Evolutionary conservation across 1,139 yeast genomes (phyloP), one percentile per base, ranked within the genome.

Genomic region (Diutina pseudorugosa): DNA sequence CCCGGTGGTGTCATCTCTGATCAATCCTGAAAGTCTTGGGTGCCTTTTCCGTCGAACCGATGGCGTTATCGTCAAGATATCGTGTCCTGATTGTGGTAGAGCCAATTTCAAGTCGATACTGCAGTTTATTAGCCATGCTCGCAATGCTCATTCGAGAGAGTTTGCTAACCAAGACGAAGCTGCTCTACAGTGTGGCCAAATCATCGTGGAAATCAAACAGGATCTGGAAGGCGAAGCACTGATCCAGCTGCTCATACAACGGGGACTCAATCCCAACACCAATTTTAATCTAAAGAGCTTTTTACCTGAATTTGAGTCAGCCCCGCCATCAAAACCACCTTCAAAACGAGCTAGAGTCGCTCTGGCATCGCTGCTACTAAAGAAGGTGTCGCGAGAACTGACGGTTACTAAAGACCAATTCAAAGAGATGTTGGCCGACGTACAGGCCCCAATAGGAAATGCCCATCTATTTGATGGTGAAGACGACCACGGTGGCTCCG

Each of bases 41-140:
- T 85, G 94, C 59, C 72, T 85, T 6, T 83, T 83, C 61, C 73
- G 85, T 54, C 69, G 94, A 55, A 77, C 85, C 4, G 94, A 86
- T 63, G 91, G 93, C 1, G 73, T 84, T 0, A 68, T 84, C 27
- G 90, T 85, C 7, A 72, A 82, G 52, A 71, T 86, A 25, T 80
- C 81, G 7, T 86, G 95, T 62, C 81, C 83, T 0, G 78, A 75
- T 53, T 86, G 95, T 64, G 76, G 72, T 16, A 68, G 93, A 53
- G 76, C 81, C 52, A 85, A 85, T 57, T 86, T 86, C 62, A 81
- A 87, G 7, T 80, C 87, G 14, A 88, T 90, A 0, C 94, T 86
- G 62, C 94, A 94, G 23, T 85, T 86, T 57, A 73, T 85, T 45
- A 86, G 85, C 62, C 95, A 86, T 62, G 78, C 85, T 56, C 69